These are phyloP conservation scores for Tolypocladium sp. DNA, from an alignment of 2,329 filamentous ascomycete species.

Conservation along the genomic window DNA sequence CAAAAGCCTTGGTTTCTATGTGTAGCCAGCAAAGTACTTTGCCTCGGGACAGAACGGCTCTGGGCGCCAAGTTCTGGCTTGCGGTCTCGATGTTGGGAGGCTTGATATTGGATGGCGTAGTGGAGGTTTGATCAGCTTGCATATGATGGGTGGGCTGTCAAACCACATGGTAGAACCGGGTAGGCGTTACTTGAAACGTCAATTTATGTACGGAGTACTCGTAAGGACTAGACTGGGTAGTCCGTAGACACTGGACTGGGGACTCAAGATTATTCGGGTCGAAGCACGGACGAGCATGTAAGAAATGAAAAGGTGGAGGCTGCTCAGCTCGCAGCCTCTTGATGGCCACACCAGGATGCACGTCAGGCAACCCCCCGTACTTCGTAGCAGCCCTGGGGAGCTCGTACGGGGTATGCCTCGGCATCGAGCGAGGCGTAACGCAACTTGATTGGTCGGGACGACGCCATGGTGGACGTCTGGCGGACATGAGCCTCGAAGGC, in stretches of 20 bases:
- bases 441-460: neutral
- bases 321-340: neutral
- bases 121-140: neutral
- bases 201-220: neutral
- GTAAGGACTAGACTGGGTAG: too few species aligned
- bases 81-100: neutral
- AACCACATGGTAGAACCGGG: neutral
- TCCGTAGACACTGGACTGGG: too few species aligned
- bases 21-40: neutral
- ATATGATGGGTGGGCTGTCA: neutral
- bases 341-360: neutral
- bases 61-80: neutral
- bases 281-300: neutral
- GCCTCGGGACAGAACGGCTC: neutral
- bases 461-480: neutral
- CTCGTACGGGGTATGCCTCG: neutral
- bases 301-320: too few species aligned
- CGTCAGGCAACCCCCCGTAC: neutral
- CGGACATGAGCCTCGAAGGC: neutral
- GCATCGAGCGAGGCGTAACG: neutral
- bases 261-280: neutral
- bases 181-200: neutral
- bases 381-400: neutral
- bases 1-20: constrained; percentile 10
- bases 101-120: neutral